Percentiles rank a stretch among this genome's conserved stretches.
Conservation (phyloP, 495 filamentous ascomycete genomes). For the Penicillium canescens region DNA sequence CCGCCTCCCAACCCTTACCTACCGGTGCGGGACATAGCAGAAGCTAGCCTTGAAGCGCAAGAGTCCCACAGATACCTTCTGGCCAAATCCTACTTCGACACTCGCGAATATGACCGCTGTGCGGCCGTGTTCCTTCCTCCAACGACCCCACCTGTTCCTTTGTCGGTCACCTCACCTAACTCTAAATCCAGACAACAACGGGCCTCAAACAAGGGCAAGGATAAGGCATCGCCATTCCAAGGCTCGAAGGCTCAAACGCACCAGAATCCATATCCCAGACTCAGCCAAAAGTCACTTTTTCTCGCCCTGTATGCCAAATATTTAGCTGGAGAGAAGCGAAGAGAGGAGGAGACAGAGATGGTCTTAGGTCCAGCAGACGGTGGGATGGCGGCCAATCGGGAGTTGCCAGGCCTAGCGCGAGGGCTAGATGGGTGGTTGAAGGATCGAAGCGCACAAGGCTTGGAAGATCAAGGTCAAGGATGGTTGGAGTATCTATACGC, state of each 20-base stretch:
- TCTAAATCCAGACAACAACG: slow-evolving; percentile 37
- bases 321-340: slow-evolving; percentile 91
- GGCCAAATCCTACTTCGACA: slow-evolving; percentile 95
- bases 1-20: slow-evolving; percentile 48
- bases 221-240: slow-evolving; percentile 41
- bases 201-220: slow-evolving; percentile 56
- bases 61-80: slow-evolving; percentile 84
- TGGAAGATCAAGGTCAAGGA: slow-evolving; percentile 70
- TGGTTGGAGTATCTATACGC: slow-evolving; percentile 98
- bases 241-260: slow-evolving; percentile 24
- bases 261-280: slow-evolving; percentile 46
- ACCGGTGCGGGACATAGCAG: slow-evolving; percentile 54
- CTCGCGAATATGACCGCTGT: slow-evolving; percentile 92
- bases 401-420: slow-evolving; percentile 71
- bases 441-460: slow-evolving; percentile 56
- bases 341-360: slow-evolving; percentile 97
- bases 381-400: slow-evolving; percentile 78
- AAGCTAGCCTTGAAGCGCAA: slow-evolving; percentile 74
- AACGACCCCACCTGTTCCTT: slow-evolving; percentile 61
- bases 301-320: slow-evolving; percentile 90
- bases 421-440: slow-evolving; percentile 76
- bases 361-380: slow-evolving; percentile 91
- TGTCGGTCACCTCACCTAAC: slow-evolving; percentile 48
- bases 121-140: slow-evolving; percentile 85
- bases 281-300: slow-evolving; percentile 93